Evolutionary conservation across 768 basidiomycete species (phyloP), one percentile per base, ranked within the genome.

Genomic region (Gyrodon lividus): DNA sequence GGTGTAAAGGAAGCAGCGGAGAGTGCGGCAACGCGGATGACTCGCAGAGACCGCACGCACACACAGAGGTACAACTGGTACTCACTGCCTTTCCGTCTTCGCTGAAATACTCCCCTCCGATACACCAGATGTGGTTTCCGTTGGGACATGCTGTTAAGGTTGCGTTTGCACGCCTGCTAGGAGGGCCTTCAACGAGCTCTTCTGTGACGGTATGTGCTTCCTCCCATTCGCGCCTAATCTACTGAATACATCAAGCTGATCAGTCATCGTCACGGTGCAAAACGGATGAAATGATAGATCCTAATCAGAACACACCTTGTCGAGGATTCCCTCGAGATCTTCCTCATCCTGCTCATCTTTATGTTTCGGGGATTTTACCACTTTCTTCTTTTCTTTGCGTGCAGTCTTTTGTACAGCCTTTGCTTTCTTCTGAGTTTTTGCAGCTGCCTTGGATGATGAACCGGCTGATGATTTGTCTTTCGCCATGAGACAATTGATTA

Each of bases 161-260:
- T 1, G 91, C 92, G 56, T 90, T 93, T 0, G 91, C 91, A 37
- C 93, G 78, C 43, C 89, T 74, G 43, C 84, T 86, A 0, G 92
- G 92, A 13, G 92, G 90, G 0, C 89, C 89, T 60, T 86, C 81
- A 0, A 86, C 87, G 2, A 89, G 72, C 65, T 94, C 91, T 65
- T 95, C 92, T 0, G 86, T 89, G n/a, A 91, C 88, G 3, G 77
- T 82, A 62, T 92, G 87, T 12, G 84, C 79, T 28, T 79, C 79
- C 61, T 93, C 90, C 89, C 89, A 92, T 67, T 93, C 88, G 65
- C 80, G 77, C 62, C 83, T 79, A 70, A 89, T 84, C 86, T 89
- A 84, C 77, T 80, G 57, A 59, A 61, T 41, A 53, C 31, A 38
- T 13, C 14, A 57, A 3, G 24, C 3, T 31, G 54, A 44, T 59